phyloP scores from a whole-genome alignment of 345 rosid species.

The Streptanthus diversifolius region DNA sequence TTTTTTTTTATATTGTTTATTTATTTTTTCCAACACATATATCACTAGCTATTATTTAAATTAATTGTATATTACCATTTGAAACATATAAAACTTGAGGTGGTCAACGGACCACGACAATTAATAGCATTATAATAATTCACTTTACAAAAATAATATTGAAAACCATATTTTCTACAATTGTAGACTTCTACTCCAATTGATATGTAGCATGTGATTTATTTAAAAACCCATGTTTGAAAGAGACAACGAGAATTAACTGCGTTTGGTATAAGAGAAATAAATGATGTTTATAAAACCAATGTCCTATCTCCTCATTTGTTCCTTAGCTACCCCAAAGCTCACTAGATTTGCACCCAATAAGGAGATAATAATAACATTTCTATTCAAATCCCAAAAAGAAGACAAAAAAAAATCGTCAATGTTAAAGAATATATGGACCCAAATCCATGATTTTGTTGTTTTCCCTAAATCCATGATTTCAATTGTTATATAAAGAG shows the following conservation, averaged over 20 bases:
- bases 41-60: background rate
- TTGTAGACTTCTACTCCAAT: background rate
- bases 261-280: background rate
- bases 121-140: background rate
- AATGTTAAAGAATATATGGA: background rate
- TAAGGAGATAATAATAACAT: background rate
- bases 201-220: background rate
- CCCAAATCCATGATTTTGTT: background rate
- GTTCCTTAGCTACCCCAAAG: background rate
- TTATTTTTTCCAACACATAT: too few species aligned
- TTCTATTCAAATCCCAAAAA: background rate
- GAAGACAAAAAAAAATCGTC: background rate
- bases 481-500: background rate
- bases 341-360: background rate
- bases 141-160: background rate
- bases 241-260: background rate
- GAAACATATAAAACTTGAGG: background rate
- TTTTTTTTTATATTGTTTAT: too few species aligned
- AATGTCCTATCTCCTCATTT: background rate
- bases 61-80: background rate
- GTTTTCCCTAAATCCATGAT: background rate
- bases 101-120: background rate
- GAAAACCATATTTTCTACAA: background rate
- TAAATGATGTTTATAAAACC: conserved; percentile 1
- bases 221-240: background rate